Percentiles rank a stretch among this genome's conserved stretches.
These are phyloP conservation scores for Candida sp. DNA, from an alignment of 1,139 yeast genomes.

Conservation along the genomic window DNA sequence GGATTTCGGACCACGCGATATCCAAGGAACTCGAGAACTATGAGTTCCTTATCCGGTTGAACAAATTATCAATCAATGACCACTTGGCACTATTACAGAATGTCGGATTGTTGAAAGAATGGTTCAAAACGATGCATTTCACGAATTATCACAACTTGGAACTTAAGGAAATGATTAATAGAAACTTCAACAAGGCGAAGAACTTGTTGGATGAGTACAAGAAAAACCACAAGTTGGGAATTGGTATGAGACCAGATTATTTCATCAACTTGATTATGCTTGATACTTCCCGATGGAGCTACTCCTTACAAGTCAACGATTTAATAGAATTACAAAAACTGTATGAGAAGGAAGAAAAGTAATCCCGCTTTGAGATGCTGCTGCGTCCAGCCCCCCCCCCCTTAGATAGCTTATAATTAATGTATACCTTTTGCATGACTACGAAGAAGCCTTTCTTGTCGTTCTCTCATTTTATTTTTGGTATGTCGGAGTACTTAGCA, in stretches of 20 bases:
- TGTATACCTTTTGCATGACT: too few relatives aligned
- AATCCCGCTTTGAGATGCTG: too few relatives aligned
- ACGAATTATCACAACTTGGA: constrained; percentile 34
- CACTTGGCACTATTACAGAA: constrained; percentile 31
- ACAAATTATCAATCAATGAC: constrained; percentile 26
- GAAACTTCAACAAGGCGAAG: constrained; percentile 9
- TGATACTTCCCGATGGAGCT: constrained; percentile 20
- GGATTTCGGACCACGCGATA: constrained; percentile 19
- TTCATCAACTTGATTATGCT: constrained; percentile 26
- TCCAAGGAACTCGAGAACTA: constrained; percentile 17
- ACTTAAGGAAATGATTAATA: constrained; percentile 19
- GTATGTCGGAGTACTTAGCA: too few relatives aligned
- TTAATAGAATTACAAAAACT: constrained; percentile 5
- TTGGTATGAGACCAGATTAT: constrained; percentile 26
- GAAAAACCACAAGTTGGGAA: constrained; percentile 15
- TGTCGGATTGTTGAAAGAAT: constrained; percentile 26
- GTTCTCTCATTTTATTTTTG: too few relatives aligned
- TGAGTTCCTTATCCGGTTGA: constrained; percentile 23
- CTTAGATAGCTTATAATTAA: too few relatives aligned
- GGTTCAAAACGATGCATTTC: constrained; percentile 23
- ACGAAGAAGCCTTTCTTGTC: too few relatives aligned
- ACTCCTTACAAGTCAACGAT: constrained; percentile 19
- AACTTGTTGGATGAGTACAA: constrained; percentile 11
- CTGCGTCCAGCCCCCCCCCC: too few relatives aligned
- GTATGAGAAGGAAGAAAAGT: neutral